phyloP scores from a whole-genome alignment of 805 yeast genomes.

The Candida railenensis region DNA sequence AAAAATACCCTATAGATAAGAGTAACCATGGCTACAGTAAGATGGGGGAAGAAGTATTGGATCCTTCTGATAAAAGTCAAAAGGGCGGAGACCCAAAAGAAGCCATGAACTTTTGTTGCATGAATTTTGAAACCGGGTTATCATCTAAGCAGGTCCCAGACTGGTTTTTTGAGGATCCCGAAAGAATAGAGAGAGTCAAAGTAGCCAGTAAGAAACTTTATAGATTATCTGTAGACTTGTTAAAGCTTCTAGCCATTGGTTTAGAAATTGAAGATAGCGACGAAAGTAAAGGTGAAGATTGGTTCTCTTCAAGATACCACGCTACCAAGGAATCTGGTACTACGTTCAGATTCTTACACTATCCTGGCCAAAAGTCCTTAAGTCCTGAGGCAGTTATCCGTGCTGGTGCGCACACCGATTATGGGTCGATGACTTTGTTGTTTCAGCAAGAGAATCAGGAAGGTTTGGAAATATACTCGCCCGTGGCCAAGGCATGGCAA shows the following conservation, averaged over 20 bases:
- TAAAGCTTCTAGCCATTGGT: constrained; percentile 60
- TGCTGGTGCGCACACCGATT: constrained; percentile 88
- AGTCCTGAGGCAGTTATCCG: constrained; percentile 56
- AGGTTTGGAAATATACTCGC: constrained; percentile 67
- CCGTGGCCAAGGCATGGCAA: constrained; percentile 57
- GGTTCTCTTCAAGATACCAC: constrained; percentile 64
- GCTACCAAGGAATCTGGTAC: constrained; percentile 56
- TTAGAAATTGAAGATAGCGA: constrained; percentile 54
- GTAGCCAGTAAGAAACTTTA: constrained; percentile 44
- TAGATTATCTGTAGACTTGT: constrained; percentile 46
- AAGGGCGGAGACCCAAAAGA: constrained; percentile 59
- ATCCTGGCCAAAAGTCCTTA: constrained; percentile 56
- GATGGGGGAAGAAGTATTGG: constrained; percentile 52
- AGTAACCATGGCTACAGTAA: constrained; percentile 63
- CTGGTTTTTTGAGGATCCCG: constrained; percentile 42
- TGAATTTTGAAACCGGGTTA: constrained; percentile 50
- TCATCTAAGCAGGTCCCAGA: constrained; percentile 46
- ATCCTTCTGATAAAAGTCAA: constrained; percentile 27
- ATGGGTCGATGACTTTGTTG: constrained; percentile 70
- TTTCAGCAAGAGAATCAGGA: constrained; percentile 72
- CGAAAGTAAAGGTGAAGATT: constrained; percentile 39
- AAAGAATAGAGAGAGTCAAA: constrained; percentile 42
- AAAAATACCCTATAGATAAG: constrained; percentile 47
- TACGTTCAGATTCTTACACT: constrained; percentile 67
- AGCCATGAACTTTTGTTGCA: constrained; percentile 64